A percentile compares a stretch with the other conserved stretches of the same genome.
These are phyloP conservation scores for Fusarium sterilihyphosum DNA, from an alignment of 2,329 filamentous ascomycete species.

Conservation along the genomic window DNA sequence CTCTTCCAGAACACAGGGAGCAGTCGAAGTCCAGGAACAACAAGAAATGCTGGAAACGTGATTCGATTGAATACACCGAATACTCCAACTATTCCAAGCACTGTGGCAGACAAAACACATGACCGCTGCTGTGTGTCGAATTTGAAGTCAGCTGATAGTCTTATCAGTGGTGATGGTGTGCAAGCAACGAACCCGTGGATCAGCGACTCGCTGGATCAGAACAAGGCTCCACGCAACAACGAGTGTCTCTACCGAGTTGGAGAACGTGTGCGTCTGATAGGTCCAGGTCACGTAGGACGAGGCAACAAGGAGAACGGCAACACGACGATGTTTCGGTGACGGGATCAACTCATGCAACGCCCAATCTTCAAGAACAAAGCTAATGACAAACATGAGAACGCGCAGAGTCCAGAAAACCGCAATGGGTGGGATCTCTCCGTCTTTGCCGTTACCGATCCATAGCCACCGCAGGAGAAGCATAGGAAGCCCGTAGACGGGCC, in stretches of 20 bases:
- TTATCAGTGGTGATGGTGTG: slow-evolving; percentile 1
- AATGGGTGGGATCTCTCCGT: slow-evolving; percentile 81
- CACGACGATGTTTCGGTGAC: slow-evolving; percentile 74
- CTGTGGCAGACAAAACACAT: slow-evolving; percentile 77
- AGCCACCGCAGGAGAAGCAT: slow-evolving; percentile 94
- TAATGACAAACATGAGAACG: slow-evolving; percentile 90
- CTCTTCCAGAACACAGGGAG: slow-evolving; percentile 86
- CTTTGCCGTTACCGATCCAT: slow-evolving; percentile 83
- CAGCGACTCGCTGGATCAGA: slow-evolving; percentile 85
- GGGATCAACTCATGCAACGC: slow-evolving; percentile 91
- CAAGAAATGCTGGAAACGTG: slow-evolving; percentile 92
- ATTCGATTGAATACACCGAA: slow-evolving; percentile 96
- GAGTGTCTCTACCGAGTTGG: slow-evolving; percentile 95
- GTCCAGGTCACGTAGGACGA: slow-evolving; percentile 99
- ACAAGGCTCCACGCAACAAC: slow-evolving; percentile 94
- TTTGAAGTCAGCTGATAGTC: slow-evolving; percentile 39
- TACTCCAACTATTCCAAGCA: slow-evolving; percentile 83
- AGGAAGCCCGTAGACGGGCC: slow-evolving; percentile 92
- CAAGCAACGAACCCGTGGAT: slow-evolving; percentile 71
- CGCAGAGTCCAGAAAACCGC: slow-evolving; percentile 90
- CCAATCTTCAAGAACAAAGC: slow-evolving; percentile 98
- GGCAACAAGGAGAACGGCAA: slow-evolving; percentile 84
- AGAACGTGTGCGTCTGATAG: slow-evolving; percentile 98
- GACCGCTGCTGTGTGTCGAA: slow-evolving; percentile 69
- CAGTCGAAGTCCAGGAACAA: slow-evolving; percentile 84